Conservation (phyloP, 2,329 filamentous ascomycete species). For the Salinomyces thailandicus region DNA sequence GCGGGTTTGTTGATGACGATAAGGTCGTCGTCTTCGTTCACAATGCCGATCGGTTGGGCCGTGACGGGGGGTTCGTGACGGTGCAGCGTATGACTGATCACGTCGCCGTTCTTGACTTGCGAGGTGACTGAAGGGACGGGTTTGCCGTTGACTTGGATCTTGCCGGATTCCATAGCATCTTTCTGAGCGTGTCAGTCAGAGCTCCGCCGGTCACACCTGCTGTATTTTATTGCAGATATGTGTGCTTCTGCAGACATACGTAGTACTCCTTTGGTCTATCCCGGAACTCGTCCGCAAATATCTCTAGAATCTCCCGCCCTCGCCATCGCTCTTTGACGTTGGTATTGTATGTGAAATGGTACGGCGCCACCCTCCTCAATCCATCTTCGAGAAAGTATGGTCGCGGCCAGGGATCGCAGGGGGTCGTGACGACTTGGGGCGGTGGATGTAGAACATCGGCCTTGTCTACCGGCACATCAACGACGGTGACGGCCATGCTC, state of each 20-base stretch:
- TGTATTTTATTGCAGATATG: constrained; percentile 15
- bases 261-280: constrained; percentile 84
- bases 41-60: constrained; percentile 63
- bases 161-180: constrained; percentile 67
- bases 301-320: constrained; percentile 66
- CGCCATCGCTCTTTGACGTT: constrained; percentile 92
- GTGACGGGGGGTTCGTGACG: constrained; percentile 92
- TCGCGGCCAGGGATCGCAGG: constrained; percentile 49
- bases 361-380: constrained; percentile 71
- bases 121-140: constrained; percentile 54
- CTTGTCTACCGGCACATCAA: constrained; percentile 16
- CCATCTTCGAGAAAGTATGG: constrained; percentile 80
- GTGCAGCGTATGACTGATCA: constrained; percentile 87
- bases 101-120: constrained; percentile 74
- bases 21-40: constrained; percentile 87
- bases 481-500: constrained; percentile 20
- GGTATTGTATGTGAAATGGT: constrained; percentile 91
- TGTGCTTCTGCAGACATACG: constrained; percentile 35
- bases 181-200: constrained; percentile 36
- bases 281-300: constrained; percentile 85
- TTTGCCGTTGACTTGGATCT: constrained; percentile 71
- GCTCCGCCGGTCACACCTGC: too few relatives aligned
- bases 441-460: constrained; percentile 34
- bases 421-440: constrained; percentile 41
- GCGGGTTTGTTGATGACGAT: constrained; percentile 96